phyloP scores from a whole-genome alignment of 148 eudicot species.

The Nepenthes gracilis region DNA sequence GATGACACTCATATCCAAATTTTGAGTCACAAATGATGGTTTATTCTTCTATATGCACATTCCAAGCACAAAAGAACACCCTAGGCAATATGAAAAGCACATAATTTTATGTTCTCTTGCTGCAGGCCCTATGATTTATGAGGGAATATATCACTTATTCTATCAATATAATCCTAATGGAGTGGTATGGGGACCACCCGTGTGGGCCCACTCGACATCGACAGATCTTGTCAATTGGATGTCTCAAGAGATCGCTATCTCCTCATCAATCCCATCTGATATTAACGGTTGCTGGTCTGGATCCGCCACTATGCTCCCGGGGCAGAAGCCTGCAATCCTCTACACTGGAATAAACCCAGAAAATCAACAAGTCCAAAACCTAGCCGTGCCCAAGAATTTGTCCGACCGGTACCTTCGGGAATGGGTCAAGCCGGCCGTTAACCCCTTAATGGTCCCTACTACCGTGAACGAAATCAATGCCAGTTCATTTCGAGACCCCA shows the following conservation, averaged over 20 bases:
- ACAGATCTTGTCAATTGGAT: conserved; percentile 59
- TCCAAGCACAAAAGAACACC: too few species aligned
- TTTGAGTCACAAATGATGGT: too few species aligned
- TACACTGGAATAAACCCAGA: conserved; percentile 45
- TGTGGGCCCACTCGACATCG: conserved; percentile 75
- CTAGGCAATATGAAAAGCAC: too few species aligned
- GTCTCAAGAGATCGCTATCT: conserved; percentile 33
- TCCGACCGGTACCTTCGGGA: conserved; percentile 50
- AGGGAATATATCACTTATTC: conserved; percentile 67
- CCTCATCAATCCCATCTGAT: conserved; percentile 28
- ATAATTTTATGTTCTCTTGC: too few species aligned
- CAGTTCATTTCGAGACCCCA: conserved; percentile 52
- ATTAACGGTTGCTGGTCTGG: conserved; percentile 68
- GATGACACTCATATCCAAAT: too few species aligned
- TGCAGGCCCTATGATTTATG: conserved; percentile 61
- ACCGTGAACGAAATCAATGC: conserved; percentile 13
- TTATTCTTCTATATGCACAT: too few species aligned
- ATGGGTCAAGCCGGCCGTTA: conserved; percentile 32
- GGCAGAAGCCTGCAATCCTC: conserved; percentile 33
- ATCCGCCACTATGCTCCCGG: conserved; percentile 48
- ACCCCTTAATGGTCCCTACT: conserved; percentile 44
- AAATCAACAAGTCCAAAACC: conserved; percentile 45
- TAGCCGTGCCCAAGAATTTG: conserved; percentile 45
- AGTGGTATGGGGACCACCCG: conserved; percentile 39
- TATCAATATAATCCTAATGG: conserved; percentile 68